Evolutionary conservation across 1,139 yeast species (phyloP).

Genomic region (Pichia sp.): DNA sequence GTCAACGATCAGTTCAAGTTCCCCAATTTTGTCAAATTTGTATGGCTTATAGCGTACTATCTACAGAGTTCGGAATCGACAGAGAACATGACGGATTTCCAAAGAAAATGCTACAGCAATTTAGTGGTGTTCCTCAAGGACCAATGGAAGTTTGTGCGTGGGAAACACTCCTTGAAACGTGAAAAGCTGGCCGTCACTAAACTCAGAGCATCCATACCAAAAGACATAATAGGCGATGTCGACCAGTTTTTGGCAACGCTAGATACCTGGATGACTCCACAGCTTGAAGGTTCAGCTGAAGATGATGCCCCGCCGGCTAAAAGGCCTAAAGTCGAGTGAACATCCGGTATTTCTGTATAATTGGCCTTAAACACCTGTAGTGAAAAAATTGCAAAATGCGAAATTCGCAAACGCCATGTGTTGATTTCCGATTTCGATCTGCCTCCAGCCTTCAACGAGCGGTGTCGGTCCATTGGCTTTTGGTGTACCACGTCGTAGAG

Average conservation of each 20-base stretch:
- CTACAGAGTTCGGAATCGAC: conserved; percentile 24
- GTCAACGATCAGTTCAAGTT: conserved; percentile 74
- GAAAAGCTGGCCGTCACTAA: conserved; percentile 14
- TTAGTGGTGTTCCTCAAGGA: conserved; percentile 19
- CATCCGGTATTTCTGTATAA: no score
- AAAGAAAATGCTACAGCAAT: conserved; percentile 13
- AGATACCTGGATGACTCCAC: conserved; percentile 28
- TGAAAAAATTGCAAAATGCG: no score
- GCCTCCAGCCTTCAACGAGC: no score
- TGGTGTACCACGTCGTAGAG: no score
- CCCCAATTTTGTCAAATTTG: conserved; percentile 64
- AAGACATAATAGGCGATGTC: conserved; percentile 32
- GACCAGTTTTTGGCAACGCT: conserved; percentile 31
- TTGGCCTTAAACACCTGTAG: no score
- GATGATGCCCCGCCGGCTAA: neutral
- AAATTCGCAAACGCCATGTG: no score
- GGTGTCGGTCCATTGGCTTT: no score
- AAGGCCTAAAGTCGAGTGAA: no score
- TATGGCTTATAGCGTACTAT: conserved; percentile 58
- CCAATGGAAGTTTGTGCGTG: conserved; percentile 17
- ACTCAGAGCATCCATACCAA: conserved; percentile 20
- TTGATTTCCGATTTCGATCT: no score
- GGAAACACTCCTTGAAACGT: conserved; percentile 7
- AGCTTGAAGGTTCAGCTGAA: no score
- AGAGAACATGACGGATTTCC: conserved; percentile 17